These are phyloP conservation scores for Emmonsia crescens DNA, from an alignment of 2,329 filamentous ascomycete genomes.

Conservation along the genomic window DNA sequence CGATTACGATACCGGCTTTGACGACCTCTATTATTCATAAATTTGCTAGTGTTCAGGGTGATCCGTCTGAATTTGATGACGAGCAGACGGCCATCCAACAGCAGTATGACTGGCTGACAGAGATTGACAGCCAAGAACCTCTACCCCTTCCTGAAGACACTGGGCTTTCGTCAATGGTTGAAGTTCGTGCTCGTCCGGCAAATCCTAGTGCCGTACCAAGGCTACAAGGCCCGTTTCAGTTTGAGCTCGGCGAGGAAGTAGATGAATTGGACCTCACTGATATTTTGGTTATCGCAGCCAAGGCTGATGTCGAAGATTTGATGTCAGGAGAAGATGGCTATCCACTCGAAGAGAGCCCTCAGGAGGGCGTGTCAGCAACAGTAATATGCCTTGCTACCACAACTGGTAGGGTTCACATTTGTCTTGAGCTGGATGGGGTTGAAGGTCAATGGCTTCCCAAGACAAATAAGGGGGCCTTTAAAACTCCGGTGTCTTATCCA, in stretches of 20 bases:
- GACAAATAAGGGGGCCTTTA: conserved; percentile 30
- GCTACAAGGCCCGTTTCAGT: conserved; percentile 51
- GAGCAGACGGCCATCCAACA: conserved; percentile 40
- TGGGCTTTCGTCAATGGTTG: conserved; percentile 32
- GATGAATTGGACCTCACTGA: conserved; percentile 50
- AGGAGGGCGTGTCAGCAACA: conserved; percentile 44
- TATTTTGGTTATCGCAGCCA: conserved; percentile 46
- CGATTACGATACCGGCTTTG: conserved; percentile 67
- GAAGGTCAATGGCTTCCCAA: conserved; percentile 53
- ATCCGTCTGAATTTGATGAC: conserved; percentile 29
- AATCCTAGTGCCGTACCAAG: conserved; percentile 46
- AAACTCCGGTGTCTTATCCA: conserved; percentile 30
- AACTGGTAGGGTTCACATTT: conserved; percentile 46
- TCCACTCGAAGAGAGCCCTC: conserved; percentile 27
- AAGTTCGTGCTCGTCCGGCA: conserved; percentile 47
- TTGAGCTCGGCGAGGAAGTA: conserved; percentile 40
- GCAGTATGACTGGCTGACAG: conserved; percentile 49
- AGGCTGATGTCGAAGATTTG: conserved; percentile 42
- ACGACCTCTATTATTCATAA: conserved; percentile 74
- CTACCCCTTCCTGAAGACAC: conserved; percentile 28
- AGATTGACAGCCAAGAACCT: conserved; percentile 46
- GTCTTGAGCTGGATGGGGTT: conserved; percentile 51
- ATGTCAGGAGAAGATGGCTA: conserved; percentile 38
- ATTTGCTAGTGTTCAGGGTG: conserved; percentile 36
- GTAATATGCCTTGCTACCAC: conserved; percentile 49